Percentiles rank a stretch among this genome's conserved stretches.
Conservation (phyloP, 108 stramenopile genomes). For the Skeletonema grethae region DNA sequence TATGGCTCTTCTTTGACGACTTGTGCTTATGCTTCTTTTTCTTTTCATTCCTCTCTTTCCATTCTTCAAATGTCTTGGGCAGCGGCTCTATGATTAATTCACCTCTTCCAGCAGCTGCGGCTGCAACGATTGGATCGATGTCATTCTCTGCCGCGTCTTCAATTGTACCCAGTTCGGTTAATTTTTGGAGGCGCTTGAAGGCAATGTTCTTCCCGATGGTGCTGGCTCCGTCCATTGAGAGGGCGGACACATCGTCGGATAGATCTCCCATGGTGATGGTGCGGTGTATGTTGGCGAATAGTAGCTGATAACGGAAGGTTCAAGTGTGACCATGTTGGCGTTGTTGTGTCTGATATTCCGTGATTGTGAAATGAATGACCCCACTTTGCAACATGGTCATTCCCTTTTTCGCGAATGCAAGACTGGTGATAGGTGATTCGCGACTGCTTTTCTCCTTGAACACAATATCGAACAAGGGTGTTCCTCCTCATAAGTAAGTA, state of each 20-base stretch:
- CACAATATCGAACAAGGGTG: too few relatives aligned
- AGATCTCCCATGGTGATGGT: neutral
- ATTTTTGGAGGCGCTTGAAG: neutral
- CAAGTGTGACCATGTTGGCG: too few relatives aligned
- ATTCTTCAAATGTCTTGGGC: constrained; percentile 17
- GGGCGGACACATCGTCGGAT: constrained; percentile 43
- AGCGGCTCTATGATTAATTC: constrained; percentile 4
- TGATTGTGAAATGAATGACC: too few relatives aligned
- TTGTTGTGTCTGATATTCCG: too few relatives aligned
- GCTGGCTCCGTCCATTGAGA: constrained; percentile 41
- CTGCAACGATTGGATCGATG: neutral
- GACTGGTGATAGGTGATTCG: too few relatives aligned
- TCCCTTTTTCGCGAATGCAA: too few relatives aligned
- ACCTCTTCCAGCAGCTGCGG: neutral
- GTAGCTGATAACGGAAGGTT: too few relatives aligned
- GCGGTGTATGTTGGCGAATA: too few relatives aligned
- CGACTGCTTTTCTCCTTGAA: too few relatives aligned
- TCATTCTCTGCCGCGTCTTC: constrained; percentile 15
- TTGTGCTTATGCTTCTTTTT: constrained; percentile 20
- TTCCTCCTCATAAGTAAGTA: too few relatives aligned
- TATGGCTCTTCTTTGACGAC: constrained; percentile 29
- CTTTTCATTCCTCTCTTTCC: constrained; percentile 25
- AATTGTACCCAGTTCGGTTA: constrained; percentile 11
- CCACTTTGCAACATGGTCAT: too few relatives aligned
- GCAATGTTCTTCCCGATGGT: constrained; percentile 14